These are phyloP conservation scores for Elaeis oleifera DNA, from an alignment of 202 grass and related monocot species.

Conservation along the genomic window DNA sequence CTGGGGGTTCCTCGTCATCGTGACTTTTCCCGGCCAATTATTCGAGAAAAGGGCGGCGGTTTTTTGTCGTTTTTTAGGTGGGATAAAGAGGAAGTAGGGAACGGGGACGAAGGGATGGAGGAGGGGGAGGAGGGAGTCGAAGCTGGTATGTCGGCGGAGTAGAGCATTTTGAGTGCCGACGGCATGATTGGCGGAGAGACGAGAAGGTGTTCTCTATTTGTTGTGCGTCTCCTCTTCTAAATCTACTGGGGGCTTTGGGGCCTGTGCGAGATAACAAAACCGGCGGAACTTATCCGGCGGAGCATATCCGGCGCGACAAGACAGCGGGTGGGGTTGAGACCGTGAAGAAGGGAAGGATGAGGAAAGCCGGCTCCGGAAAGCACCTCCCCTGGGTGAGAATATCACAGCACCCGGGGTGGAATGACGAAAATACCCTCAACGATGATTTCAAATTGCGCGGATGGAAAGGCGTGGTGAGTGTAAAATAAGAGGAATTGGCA, in stretches of 20 bases:
- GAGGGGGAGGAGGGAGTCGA: conserved; percentile 24
- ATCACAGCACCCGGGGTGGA: not conserved
- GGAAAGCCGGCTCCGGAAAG: conserved; percentile 40
- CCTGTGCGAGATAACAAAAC: not conserved
- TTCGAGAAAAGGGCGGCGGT: not conserved
- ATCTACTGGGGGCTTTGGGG: not conserved
- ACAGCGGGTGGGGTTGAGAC: not conserved
- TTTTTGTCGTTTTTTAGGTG: conserved; percentile 31
- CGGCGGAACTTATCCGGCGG: not conserved
- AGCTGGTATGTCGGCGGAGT: conserved; percentile 19
- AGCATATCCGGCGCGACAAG: not conserved
- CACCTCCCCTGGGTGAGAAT: conserved; percentile 50
- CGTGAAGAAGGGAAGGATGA: conserved; percentile 2
- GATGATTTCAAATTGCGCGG: not conserved
- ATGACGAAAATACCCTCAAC: conserved; percentile 25
- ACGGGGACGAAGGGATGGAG: conserved; percentile 37
- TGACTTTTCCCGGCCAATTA: not conserved
- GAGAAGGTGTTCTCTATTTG: not conserved
- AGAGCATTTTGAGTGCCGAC: conserved; percentile 5
- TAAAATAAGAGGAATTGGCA: not conserved
- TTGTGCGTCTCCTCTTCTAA: not conserved
- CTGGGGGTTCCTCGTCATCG: not conserved
- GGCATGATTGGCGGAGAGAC: conserved; percentile 17
- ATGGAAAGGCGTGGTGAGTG: not conserved
- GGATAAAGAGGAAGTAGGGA: conserved; percentile 81